Evolutionary conservation across 2,329 filamentous ascomycete species (phyloP).

Genomic region (Pseudogymnoascus sp.): DNA sequence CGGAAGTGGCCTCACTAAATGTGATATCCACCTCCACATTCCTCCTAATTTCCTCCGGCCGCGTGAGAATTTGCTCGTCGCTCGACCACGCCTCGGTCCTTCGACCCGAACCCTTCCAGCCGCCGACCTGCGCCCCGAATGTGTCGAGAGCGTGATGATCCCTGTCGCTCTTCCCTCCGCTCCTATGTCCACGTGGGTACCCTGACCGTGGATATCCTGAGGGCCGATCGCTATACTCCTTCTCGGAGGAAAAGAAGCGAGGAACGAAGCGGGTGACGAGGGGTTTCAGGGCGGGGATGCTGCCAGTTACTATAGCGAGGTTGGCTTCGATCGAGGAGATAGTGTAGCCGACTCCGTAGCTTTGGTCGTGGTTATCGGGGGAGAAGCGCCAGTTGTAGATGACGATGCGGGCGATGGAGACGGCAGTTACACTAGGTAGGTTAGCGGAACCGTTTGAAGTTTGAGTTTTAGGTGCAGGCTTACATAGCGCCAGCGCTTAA

Average conservation of each 20-base stretch:
- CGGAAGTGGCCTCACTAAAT: constrained; percentile 3
- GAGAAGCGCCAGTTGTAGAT: constrained; percentile 11
- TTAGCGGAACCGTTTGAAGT: not conserved
- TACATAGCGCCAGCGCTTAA: constrained; percentile 13
- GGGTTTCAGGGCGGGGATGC: constrained; percentile 13
- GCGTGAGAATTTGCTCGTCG: constrained; percentile 7
- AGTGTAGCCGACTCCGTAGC: constrained; percentile 16
- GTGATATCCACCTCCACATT: constrained; percentile 9
- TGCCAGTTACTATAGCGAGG: constrained; percentile 16
- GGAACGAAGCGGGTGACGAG: constrained; percentile 11
- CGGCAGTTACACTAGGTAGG: constrained; percentile 14
- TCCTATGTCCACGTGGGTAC: not conserved
- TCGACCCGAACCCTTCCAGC: not conserved
- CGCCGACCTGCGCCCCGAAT: not conserved
- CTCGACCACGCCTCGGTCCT: not conserved
- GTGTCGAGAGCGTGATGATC: constrained; percentile 3
- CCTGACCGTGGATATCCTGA: not conserved
- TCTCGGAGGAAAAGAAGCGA: not conserved
- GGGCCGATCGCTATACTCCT: not conserved
- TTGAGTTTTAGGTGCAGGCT: not conserved
- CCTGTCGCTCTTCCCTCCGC: not conserved
- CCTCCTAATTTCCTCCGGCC: constrained; percentile 7
- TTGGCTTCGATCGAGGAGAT: constrained; percentile 18
- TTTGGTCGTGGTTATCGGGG: constrained; percentile 9
- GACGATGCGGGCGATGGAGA: constrained; percentile 15